Percentiles rank a stretch among this genome's conserved stretches.
These are phyloP conservation scores for Candida mattraensis DNA, from an alignment of 805 yeast species.

Conservation along the genomic window DNA sequence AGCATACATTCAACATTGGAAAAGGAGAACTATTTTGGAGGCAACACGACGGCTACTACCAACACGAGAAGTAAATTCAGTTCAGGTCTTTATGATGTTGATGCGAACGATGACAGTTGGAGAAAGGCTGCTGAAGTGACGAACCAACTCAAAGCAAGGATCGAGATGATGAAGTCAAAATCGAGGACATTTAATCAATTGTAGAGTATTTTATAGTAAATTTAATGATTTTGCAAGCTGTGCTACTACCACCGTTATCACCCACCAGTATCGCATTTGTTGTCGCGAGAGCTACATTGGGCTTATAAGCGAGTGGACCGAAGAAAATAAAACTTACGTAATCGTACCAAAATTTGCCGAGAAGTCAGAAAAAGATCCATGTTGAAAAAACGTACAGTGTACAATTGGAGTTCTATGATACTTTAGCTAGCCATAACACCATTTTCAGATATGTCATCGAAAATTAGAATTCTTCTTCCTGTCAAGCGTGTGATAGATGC, in stretches of 20 bases:
- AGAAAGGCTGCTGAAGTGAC: conserved; percentile 88
- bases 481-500: conserved; percentile 94
- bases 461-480: conserved; percentile 81
- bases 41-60: conserved; percentile 11
- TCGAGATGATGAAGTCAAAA: conserved; percentile 83
- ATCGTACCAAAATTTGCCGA: no score
- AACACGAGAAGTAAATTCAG: conserved; percentile 20
- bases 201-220: conserved; percentile 2
- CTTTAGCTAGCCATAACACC: neutral
- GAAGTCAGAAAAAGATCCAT: no score
- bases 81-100: conserved; percentile 35
- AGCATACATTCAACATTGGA: conserved; percentile 29
- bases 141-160: conserved; percentile 77
- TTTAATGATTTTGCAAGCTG: neutral
- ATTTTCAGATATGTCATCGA: conserved; percentile 49
- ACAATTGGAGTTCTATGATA: no score
- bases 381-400: no score
- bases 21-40: conserved; percentile 25
- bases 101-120: conserved; percentile 71
- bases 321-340: no score
- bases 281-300: no score
- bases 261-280: neutral
- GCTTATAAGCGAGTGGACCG: no score
- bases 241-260: neutral
- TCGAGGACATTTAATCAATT: conserved; percentile 28